A percentile compares a stretch with the other conserved stretches of the same genome.
Conservation (phyloP, 140 eudicot genomes). For the Flaveria floridana region DNA sequence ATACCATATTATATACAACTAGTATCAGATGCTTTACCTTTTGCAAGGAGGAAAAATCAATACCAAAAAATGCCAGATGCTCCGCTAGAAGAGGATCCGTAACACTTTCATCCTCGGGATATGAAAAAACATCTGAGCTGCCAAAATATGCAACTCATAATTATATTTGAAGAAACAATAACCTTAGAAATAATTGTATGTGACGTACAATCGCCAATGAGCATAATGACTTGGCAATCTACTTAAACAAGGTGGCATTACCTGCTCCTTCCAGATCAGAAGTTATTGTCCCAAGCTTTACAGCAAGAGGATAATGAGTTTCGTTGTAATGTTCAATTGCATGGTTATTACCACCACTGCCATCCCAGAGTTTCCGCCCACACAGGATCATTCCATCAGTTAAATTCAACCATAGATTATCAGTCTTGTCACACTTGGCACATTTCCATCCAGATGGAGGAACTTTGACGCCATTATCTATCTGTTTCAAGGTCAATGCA, state of each 20-base stretch:
- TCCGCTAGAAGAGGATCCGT: slow-evolving; percentile 76
- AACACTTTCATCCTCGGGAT: slow-evolving; percentile 96
- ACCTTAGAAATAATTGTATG: not conserved
- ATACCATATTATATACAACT: not conserved
- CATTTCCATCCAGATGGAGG: slow-evolving; percentile 98
- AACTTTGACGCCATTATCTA: slow-evolving; percentile 67
- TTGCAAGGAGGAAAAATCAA: slow-evolving; percentile 88
- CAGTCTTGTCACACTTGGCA: slow-evolving; percentile 87
- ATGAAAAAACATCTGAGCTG: slow-evolving; percentile 98
- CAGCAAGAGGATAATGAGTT: slow-evolving; percentile 84
- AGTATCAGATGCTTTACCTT: slow-evolving; percentile 53
- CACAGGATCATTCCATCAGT: slow-evolving; percentile 92
- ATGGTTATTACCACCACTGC: slow-evolving; percentile 94
- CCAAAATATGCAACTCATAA: slow-evolving; percentile 56
- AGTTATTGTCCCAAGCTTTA: slow-evolving; percentile 92
- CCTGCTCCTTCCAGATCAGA: slow-evolving; percentile 96
- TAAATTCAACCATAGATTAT: slow-evolving; percentile 88
- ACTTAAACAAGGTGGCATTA: slow-evolving; percentile 43
- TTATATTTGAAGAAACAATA: slow-evolving; percentile 36
- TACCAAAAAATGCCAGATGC: slow-evolving; percentile 90
- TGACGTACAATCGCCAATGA: not conserved
- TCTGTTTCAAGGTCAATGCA: slow-evolving; percentile 74
- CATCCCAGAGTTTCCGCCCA: slow-evolving; percentile 94
- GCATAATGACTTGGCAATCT: not conserved
- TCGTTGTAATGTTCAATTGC: slow-evolving; percentile 76